Percentiles rank a stretch among this genome's conserved stretches.
phyloP scores from a whole-genome alignment of 2,329 filamentous ascomycete genomes.

The Apiospora kogelbergensis region DNA sequence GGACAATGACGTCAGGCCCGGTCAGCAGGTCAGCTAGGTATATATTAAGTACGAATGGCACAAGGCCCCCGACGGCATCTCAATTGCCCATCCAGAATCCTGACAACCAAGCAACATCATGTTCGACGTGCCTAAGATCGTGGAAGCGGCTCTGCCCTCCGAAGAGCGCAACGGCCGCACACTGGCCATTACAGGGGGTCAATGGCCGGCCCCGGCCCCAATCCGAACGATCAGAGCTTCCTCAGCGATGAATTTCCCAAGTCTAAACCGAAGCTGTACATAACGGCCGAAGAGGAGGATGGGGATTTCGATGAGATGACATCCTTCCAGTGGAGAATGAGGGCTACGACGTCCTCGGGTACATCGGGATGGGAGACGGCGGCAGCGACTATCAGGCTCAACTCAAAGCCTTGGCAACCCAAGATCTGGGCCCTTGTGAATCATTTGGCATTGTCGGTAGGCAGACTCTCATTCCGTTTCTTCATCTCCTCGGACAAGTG shows the following conservation, averaged over 20 bases:
- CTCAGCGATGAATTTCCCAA: constrained; percentile 41
- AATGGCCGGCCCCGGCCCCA: constrained; percentile 27
- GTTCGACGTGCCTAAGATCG: constrained; percentile 29
- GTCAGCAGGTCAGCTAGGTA: too few relatives aligned
- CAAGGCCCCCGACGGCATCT: too few relatives aligned
- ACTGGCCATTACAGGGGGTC: constrained; percentile 25
- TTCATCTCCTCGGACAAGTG: too few relatives aligned
- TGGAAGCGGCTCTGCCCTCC: constrained; percentile 27
- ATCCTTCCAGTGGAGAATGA: constrained; percentile 41
- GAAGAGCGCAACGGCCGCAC: constrained; percentile 18
- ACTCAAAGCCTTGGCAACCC: constrained; percentile 34
- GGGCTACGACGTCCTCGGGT: constrained; percentile 43
- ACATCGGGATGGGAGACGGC: constrained; percentile 38
- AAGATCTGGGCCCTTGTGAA: constrained; percentile 39
- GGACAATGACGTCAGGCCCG: too few relatives aligned
- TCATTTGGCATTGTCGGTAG: constrained; percentile 44
- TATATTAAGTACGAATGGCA: not conserved
- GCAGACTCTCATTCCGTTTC: constrained; percentile 16
- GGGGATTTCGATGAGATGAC: constrained; percentile 41
- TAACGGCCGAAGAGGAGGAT: constrained; percentile 42
- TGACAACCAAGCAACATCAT: constrained; percentile 12
- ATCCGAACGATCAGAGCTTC: constrained; percentile 42
- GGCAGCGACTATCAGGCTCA: constrained; percentile 32
- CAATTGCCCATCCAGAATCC: too few relatives aligned
- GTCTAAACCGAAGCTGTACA: constrained; percentile 38